Evolutionary conservation across 1,284 basidiomycete species (phyloP), one percentile per base, ranked within the genome.

Genomic region (Cryptococcus wingfieldii): DNA sequence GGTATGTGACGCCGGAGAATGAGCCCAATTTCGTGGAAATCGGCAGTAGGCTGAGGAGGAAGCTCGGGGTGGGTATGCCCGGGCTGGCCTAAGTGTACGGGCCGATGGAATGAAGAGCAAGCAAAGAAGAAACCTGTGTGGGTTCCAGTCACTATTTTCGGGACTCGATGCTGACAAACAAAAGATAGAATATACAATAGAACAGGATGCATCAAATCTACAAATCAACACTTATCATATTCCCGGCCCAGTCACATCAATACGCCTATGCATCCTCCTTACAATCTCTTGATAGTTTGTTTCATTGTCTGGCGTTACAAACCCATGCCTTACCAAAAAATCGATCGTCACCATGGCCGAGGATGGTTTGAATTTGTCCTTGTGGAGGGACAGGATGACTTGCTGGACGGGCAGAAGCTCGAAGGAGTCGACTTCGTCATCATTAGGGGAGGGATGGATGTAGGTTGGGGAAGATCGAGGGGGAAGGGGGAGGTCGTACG

Each of bases 381-480:
- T 65, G 1, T 76, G 57, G 5, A 83, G 63, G 31, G 69, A 70
- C 2, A 70, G 56, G 47, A 81, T 65, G 34, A 79, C 72, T 18
- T 70, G 62, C 16, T 58, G 57, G 6, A 71, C 56, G 34, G 65
- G 50, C 47, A 69, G 48, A 42, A 70, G 66, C 69, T 55, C 44
- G 66, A 98, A 98, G 1, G 82, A 85, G 68, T 95, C 90, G 5
- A 95, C 93, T 73, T 97, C 94, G 27, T 89, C 90, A 63, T 97
- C 93, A 37, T 84, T 79, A 0, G 92, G 91, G 47, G 79, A 80
- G 1, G 89, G 88, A 42, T 57, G 50, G 25, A 80, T 76, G 60
- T 89, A 71, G 31, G 67, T 64, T 1, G 61, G 38, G 9, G 63
- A 66, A 23, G 80, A 65, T n/a, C 42, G 19, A 4, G 79, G 59